A percentile compares a stretch with the other conserved stretches of the same genome.
These are phyloP conservation scores for Musa troglodytarum DNA, from an alignment of 176 grass and related monocot genomes.

Conservation along the genomic window DNA sequence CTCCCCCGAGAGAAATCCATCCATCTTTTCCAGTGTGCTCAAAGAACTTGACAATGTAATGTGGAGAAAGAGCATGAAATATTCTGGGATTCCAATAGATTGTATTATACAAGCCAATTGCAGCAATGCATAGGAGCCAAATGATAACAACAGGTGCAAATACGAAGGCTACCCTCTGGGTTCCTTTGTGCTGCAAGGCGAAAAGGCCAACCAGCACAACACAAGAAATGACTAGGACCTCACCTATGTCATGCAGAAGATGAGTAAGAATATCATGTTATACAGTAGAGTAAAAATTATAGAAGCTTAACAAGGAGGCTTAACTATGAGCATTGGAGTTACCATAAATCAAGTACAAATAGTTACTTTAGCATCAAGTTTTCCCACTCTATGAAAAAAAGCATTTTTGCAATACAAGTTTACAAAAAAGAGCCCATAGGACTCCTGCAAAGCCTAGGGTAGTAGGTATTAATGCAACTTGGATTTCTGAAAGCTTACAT, in stretches of 20 bases:
- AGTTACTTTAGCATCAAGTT: no score
- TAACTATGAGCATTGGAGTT: no score
- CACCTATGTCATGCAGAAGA: conserved; percentile 23
- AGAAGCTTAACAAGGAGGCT: no score
- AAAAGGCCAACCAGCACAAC: conserved; percentile 58
- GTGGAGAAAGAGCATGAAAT: conserved; percentile 51
- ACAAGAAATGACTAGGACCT: conserved; percentile 47
- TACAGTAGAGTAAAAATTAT: background rate
- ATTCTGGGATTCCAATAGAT: conserved; percentile 63
- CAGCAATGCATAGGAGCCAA: conserved; percentile 55
- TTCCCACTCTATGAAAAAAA: no score
- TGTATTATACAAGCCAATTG: conserved; percentile 57
- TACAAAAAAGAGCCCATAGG: no score
- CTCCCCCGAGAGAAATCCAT: conserved; percentile 57
- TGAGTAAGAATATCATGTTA: background rate
- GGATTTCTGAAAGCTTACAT: no score
- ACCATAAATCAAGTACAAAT: no score
- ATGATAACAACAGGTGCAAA: conserved; percentile 56
- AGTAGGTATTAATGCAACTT: no score
- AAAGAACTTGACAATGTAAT: conserved; percentile 52
- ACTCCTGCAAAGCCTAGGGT: no score
- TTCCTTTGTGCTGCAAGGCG: conserved; percentile 56
- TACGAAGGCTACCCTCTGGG: conserved; percentile 59
- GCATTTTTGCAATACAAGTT: no score
- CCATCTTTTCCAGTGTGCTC: conserved; percentile 51